Conservation (phyloP, 208 protist genomes). For the Leishmania amazonensis region DNA sequence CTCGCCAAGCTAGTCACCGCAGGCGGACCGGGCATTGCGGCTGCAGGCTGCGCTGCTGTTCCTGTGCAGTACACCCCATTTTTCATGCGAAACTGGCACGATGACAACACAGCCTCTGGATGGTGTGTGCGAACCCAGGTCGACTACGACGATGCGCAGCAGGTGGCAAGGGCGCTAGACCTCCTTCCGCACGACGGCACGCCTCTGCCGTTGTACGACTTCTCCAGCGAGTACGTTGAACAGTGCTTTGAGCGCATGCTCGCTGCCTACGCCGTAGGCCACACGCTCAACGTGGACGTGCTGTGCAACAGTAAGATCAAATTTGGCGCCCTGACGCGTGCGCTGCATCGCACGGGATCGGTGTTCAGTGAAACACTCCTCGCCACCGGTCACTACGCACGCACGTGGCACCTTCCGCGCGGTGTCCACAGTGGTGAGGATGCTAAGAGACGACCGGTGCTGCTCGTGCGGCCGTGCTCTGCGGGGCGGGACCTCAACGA, state of each 20-base stretch:
- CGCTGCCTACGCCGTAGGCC: conserved; percentile 54
- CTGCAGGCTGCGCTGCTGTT: neutral
- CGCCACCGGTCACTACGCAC: conserved; percentile 86
- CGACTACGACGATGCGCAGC: conserved; percentile 73
- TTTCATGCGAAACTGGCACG: conserved; percentile 77
- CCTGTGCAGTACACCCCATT: conserved; percentile 46
- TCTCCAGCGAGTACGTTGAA: conserved; percentile 50
- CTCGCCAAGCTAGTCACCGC: conserved; percentile 1
- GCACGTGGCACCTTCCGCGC: conserved; percentile 30
- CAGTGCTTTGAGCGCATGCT: conserved; percentile 81
- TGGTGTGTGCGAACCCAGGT: conserved; percentile 57
- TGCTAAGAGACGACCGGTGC: neutral
- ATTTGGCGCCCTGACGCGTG: conserved; percentile 53
- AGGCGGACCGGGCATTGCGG: neutral
- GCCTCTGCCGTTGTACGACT: conserved; percentile 44
- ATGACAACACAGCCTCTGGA: conserved; percentile 30
- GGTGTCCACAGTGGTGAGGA: neutral
- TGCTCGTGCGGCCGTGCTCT: conserved; percentile 64
- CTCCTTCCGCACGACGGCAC: conserved; percentile 28
- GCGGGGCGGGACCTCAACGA: conserved; percentile 71
- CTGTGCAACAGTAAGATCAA: conserved; percentile 83
- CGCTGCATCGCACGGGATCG: conserved; percentile 16
- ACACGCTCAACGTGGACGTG: conserved; percentile 83
- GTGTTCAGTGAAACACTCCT: conserved; percentile 27
- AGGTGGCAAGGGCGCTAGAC: conserved; percentile 43